These are phyloP conservation scores for Paraphaeosphaeria sporulosa DNA, from an alignment of 2,329 filamentous ascomycete genomes.

Conservation along the genomic window DNA sequence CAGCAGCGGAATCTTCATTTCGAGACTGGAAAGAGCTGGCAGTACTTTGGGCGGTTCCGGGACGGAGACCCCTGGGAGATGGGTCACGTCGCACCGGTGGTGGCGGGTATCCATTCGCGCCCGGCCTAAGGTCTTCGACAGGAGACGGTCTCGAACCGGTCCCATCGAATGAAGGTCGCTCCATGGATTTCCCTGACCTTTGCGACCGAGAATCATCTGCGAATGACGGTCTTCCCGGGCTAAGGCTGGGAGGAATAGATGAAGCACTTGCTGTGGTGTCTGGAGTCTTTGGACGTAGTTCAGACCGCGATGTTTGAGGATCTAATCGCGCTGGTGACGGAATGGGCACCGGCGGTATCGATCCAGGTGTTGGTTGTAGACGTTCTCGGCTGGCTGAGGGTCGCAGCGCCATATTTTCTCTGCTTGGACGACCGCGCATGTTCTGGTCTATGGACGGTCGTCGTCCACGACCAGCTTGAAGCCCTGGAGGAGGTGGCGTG, in stretches of 20 bases:
- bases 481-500: conserved; percentile 33
- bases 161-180: conserved; percentile 35
- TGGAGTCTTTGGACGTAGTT: conserved; percentile 47
- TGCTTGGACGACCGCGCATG: conserved; percentile 44
- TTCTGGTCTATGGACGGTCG: conserved; percentile 45
- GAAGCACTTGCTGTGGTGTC: conserved; percentile 30
- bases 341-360: conserved; percentile 31
- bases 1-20: conserved; percentile 36
- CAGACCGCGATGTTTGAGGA: conserved; percentile 50
- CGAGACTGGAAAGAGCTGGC: conserved; percentile 39
- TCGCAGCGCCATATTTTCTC: conserved; percentile 45
- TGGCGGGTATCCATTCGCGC: conserved; percentile 39
- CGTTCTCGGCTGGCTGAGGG: conserved; percentile 40
- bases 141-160: conserved; percentile 27
- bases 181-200: conserved; percentile 37
- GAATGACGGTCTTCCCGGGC: conserved; percentile 35
- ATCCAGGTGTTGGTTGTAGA: conserved; percentile 30
- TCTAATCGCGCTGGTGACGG: conserved; percentile 46
- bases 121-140: conserved; percentile 39
- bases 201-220: conserved; percentile 43
- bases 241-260: conserved; percentile 31
- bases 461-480: conserved; percentile 31
- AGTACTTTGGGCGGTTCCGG: conserved; percentile 47
- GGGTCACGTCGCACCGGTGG: conserved; percentile 33
- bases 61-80: conserved; percentile 44